Evolutionary conservation across 2,329 filamentous ascomycete genomes (phyloP).

Genomic region (Trichoderma pleuroti): DNA sequence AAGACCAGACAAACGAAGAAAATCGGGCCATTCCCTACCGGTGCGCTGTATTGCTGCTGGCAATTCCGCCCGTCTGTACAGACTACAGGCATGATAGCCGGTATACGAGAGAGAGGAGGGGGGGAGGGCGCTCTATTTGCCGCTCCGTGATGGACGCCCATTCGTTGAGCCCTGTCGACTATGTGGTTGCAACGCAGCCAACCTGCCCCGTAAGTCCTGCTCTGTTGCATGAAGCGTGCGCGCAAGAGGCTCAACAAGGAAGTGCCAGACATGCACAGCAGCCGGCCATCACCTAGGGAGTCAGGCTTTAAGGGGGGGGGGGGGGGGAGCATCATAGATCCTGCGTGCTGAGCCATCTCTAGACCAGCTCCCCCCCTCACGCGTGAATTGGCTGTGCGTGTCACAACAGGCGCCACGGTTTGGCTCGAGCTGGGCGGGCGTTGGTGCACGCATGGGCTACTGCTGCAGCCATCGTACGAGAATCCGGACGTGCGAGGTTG

Average conservation of each 20-base stretch:
- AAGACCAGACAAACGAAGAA: neutral
- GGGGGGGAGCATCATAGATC: neutral
- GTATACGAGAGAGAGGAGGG: neutral
- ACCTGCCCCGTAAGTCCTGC: neutral
- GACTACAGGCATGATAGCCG: neutral
- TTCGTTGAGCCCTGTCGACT: neutral
- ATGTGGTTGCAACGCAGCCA: constrained; percentile 8
- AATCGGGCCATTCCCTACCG: neutral
- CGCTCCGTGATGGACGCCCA: neutral
- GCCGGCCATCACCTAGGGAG: neutral
- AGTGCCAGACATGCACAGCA: constrained; percentile 2
- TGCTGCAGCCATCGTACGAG: constrained; percentile 14
- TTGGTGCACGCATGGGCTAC: constrained; percentile 1
- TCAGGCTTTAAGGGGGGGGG: neutral
- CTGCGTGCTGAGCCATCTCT: neutral
- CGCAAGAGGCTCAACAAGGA: constrained; percentile 1
- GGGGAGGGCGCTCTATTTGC: neutral
- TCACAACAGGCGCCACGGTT: constrained; percentile 2
- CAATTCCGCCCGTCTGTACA: neutral
- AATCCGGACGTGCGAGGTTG: neutral
- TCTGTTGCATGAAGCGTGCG: neutral
- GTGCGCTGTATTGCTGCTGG: neutral
- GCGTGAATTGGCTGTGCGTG: neutral
- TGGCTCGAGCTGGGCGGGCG: neutral
- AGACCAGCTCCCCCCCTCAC: neutral